Evolutionary conservation across 495 filamentous ascomycete species (phyloP).

Genomic region (Penicillium cinerascens): DNA sequence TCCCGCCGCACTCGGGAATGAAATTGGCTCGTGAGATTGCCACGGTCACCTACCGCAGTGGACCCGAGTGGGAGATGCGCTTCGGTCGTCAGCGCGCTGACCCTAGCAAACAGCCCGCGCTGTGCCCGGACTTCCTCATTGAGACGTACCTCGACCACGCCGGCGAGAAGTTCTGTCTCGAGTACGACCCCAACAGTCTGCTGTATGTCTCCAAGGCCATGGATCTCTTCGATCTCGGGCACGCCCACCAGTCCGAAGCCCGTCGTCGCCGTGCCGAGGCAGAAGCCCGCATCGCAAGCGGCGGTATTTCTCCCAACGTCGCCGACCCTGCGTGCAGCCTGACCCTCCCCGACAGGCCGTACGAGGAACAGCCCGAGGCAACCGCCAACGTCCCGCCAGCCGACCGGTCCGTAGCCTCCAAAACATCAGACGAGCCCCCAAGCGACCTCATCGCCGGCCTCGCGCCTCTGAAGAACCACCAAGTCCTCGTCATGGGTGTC

Average conservation of each 20-base stretch:
- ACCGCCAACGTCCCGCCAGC: constrained; percentile 26
- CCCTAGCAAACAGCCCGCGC: constrained; percentile 75
- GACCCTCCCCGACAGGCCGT: constrained; percentile 79
- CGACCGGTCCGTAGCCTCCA: constrained; percentile 20
- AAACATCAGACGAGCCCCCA: constrained; percentile 47
- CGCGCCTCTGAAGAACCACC: constrained; percentile 64
- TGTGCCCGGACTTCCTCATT: constrained; percentile 96
- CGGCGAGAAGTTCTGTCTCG: constrained; percentile 98
- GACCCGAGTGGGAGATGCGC: constrained; percentile 95
- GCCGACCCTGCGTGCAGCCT: constrained; percentile 64
- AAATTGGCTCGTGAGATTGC: constrained; percentile 97
- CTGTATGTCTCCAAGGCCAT: constrained; percentile 98
- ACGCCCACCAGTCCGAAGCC: constrained; percentile 56
- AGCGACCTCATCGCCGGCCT: constrained; percentile 78
- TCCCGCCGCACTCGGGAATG: constrained; percentile 94
- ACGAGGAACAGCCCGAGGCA: constrained; percentile 68
- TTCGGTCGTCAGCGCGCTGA: constrained; percentile 90
- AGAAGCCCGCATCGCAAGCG: constrained; percentile 43
- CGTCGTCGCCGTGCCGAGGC: constrained; percentile 46
- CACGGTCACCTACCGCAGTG: constrained; percentile 94
- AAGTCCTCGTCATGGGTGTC: constrained; percentile 86
- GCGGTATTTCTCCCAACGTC: constrained; percentile 16
- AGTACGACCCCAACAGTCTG: constrained; percentile 94
- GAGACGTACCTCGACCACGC: constrained; percentile 99
- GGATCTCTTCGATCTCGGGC: constrained; percentile 94